Evolutionary conservation across 2,329 filamentous ascomycete species (phyloP).

Genomic region (Alternaria triticina): DNA sequence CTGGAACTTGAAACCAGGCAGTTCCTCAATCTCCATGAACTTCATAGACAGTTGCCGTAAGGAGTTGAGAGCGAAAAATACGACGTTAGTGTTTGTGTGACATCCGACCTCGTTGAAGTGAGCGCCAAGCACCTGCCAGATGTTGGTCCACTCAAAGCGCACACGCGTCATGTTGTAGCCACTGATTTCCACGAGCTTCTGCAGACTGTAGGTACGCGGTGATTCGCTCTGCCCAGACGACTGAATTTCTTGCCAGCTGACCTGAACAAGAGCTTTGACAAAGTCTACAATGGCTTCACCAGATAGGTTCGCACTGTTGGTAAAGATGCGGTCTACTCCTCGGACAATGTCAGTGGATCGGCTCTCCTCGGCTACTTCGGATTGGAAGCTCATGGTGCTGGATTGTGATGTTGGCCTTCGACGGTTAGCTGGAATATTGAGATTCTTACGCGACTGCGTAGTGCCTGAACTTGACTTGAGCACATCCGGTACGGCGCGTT

Average conservation of each 20-base stretch:
- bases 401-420: conserved; percentile 55
- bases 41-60: conserved; percentile 95
- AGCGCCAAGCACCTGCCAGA: conserved; percentile 96
- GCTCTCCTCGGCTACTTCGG: conserved; percentile 88
- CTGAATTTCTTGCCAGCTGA: conserved; percentile 99
- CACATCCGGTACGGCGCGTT: conserved; percentile 89
- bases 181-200: conserved; percentile 98
- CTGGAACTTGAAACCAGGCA: conserved; percentile 99
- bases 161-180: conserved; percentile 99
- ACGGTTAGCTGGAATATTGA: conserved; percentile 64
- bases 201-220: conserved; percentile 93
- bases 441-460: conserved; percentile 68
- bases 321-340: conserved; percentile 94
- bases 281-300: conserved; percentile 97
- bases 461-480: conserved; percentile 72
- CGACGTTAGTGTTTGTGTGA: conserved; percentile 93
- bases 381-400: conserved; percentile 61
- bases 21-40: conserved; percentile 97
- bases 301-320: conserved; percentile 89
- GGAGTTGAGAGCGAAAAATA: conserved; percentile 97
- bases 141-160: conserved; percentile 96
- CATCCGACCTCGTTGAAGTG: conserved; percentile 99
- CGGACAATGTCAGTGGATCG: conserved; percentile 92
- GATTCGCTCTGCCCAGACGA: conserved; percentile 96
- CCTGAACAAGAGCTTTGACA: conserved; percentile 87